Conservation (phyloP, 768 basidiomycete genomes). For the Pleurotus djamor region DNA sequence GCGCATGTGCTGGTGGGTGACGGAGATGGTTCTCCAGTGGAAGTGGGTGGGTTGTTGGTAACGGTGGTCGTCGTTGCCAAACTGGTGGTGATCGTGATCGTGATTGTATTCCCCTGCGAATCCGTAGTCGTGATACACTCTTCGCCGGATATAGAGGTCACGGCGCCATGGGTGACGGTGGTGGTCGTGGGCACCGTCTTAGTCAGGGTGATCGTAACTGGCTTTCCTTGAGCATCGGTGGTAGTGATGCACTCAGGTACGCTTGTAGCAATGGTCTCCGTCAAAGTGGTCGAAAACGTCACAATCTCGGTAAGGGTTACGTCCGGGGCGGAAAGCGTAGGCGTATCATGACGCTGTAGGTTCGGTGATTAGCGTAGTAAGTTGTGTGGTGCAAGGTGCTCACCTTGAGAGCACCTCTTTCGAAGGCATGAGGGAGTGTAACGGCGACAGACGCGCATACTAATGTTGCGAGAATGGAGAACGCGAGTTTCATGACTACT, state of each 20-base stretch:
- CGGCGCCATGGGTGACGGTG: background rate
- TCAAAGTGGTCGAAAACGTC: background rate
- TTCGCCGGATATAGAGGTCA: background rate
- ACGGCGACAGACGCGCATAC: background rate
- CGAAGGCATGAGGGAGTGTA: background rate
- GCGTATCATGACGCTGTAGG: background rate
- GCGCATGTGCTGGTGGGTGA: background rate
- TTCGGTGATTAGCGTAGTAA: background rate
- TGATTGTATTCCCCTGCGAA: background rate
- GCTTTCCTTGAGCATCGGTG: background rate
- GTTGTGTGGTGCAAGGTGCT: background rate
- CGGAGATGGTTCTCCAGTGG: background rate
- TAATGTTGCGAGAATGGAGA: background rate
- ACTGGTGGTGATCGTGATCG: background rate
- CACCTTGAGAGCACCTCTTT: background rate
- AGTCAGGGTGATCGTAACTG: background rate
- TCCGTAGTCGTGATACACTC: conserved; percentile 1
- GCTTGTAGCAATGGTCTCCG: background rate
- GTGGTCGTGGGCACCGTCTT: background rate
- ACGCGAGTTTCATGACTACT: background rate
- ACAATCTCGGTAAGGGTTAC: background rate
- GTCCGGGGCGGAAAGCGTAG: background rate
- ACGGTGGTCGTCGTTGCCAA: background rate
- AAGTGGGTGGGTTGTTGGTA: background rate
- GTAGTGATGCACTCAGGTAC: background rate